Evolutionary conservation across 768 basidiomycete genomes (phyloP), one percentile per base, ranked within the genome.

Genomic region (Russula emetica): DNA sequence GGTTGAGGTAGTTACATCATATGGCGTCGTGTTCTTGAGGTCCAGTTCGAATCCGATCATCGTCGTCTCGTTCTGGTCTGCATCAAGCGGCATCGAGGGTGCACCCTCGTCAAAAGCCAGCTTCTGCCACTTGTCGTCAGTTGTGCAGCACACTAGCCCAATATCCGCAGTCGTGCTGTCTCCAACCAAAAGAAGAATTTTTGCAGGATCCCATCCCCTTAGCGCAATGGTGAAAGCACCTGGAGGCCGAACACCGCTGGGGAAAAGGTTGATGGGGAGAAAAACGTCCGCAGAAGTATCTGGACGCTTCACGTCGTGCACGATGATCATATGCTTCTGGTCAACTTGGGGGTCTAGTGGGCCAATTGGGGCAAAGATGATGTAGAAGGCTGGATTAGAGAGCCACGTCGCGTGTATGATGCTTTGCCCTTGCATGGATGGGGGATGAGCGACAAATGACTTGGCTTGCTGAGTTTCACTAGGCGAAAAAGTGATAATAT

Each of bases 1-100:
- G 0, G 78, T 78, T 18, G 76, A 70, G 13, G 73, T 75, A 13
- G 75, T 75, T 58, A 76, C 74, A 9, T 63, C 72, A 66, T 73
- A 78, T 11, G 76, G 71, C 47, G 77, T 75, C 10, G 72, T 66
- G 62, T 80, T 80, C 18, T 88, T 89, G 57, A 92, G 71, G 71
- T 92, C 90, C 6, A 83, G 71, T 47, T 83, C 85, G 45, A 92
- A 76, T 6, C 82, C 83, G 20, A 90, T 70, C 4, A 90, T 76
- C 18, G 85, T 76, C 4, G 89, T 90, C 70, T 92, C 91, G 28
- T 87, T 82, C 74, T 81, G 78, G 45, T 85, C 82, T 58, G 82
- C 81, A 65, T 88, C 86, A 38, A 92, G 74, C 1, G 91, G 90
- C 26, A 92, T 75, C 3, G 89, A 77, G 0, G 76, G 79, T 1